Percentiles rank a stretch among this genome's conserved stretches.
Conservation (phyloP, 495 filamentous ascomycete genomes). For the Cudoniella acicularis region DNA sequence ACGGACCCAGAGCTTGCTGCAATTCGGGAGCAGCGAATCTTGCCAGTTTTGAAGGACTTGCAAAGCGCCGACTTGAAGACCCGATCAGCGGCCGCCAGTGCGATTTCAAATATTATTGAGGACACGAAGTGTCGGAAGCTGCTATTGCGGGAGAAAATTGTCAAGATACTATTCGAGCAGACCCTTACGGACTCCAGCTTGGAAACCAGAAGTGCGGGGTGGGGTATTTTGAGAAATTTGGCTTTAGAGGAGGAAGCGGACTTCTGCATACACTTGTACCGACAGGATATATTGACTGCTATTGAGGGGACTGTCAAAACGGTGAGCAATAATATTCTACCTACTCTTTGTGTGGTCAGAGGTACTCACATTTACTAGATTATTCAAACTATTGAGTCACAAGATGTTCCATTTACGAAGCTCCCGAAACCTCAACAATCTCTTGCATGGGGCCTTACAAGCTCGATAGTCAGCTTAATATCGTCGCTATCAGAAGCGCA, state of each 20-base stretch:
- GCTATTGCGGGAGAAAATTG: constrained; percentile 56
- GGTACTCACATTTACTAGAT: constrained; percentile 30
- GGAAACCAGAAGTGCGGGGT: constrained; percentile 55
- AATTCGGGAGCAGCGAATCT: constrained; percentile 51
- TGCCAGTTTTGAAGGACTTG: constrained; percentile 54
- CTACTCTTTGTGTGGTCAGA: background rate
- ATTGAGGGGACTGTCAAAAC: constrained; percentile 45
- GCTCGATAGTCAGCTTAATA: constrained; percentile 41
- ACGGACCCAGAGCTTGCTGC: constrained; percentile 52
- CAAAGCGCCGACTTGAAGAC: constrained; percentile 50
- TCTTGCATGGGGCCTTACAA: constrained; percentile 45
- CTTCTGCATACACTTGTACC: constrained; percentile 58
- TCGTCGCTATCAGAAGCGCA: constrained; percentile 44
- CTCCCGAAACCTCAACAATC: constrained; percentile 44
- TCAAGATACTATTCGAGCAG: constrained; percentile 55
- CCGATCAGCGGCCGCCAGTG: constrained; percentile 47
- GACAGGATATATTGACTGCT: constrained; percentile 53
- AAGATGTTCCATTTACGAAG: constrained; percentile 35
- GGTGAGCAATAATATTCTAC: constrained; percentile 32
- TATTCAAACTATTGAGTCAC: constrained; percentile 36
- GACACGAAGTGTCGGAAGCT: constrained; percentile 54
- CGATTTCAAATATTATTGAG: constrained; percentile 55
- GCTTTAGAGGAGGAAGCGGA: constrained; percentile 55
- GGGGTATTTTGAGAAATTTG: constrained; percentile 56
- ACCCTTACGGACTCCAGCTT: constrained; percentile 54